Conservation (phyloP, 2,329 filamentous ascomycete species). For the Stenocarpella maydis region DNA sequence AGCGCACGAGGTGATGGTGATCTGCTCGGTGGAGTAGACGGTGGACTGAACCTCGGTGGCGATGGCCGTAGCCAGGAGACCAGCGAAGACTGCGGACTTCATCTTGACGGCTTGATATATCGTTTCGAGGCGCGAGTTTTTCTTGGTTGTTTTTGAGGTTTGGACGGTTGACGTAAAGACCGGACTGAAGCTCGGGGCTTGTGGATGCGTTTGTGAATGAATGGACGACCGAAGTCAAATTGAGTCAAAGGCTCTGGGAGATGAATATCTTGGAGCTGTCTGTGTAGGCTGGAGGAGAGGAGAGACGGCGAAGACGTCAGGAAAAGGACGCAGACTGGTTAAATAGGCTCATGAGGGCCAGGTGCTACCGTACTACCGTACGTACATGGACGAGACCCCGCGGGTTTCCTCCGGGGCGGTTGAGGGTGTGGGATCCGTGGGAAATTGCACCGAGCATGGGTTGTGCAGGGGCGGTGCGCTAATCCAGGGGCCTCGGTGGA, state of each 20-base stretch:
- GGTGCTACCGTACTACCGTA: too few relatives aligned
- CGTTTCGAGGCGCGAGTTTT: conserved; percentile 37
- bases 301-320: conserved; percentile 36
- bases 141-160: conserved; percentile 25
- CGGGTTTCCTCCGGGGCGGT: conserved; percentile 16
- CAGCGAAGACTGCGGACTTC: conserved; percentile 62
- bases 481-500: conserved; percentile 44
- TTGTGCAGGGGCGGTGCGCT: conserved; percentile 37
- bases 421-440: conserved; percentile 32
- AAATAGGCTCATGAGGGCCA: conserved; percentile 44
- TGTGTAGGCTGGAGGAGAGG: conserved; percentile 46
- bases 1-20: conserved; percentile 69
- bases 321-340: conserved; percentile 40
- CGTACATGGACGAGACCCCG: conserved; percentile 10
- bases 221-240: conserved; percentile 53
- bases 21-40: conserved; percentile 65
- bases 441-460: conserved; percentile 38
- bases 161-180: conserved; percentile 37
- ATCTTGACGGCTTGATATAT: conserved; percentile 58
- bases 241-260: conserved; percentile 42
- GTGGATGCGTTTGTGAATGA: conserved; percentile 43
- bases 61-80: conserved; percentile 58
- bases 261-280: conserved; percentile 41
- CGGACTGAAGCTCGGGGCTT: conserved; percentile 43
- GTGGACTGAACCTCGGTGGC: conserved; percentile 49